These are phyloP conservation scores for Cryptococcus floricola DNA, from an alignment of 1,284 basidiomycete species.

Conservation along the genomic window DNA sequence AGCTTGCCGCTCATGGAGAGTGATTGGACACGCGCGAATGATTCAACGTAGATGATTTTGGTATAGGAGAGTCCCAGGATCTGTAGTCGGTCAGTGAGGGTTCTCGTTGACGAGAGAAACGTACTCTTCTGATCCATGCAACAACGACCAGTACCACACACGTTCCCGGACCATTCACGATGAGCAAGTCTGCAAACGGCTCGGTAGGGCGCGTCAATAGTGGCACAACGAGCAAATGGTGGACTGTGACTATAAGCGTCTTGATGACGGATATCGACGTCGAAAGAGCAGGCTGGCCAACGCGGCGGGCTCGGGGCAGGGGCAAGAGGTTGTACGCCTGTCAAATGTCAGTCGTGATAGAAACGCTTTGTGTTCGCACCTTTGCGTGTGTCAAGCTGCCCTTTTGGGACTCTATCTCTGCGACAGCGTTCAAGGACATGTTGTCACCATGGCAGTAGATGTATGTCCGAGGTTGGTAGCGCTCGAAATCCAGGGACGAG, in stretches of 20 bases:
- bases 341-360: not conserved
- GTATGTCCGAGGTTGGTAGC: constrained; percentile 76
- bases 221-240: constrained; percentile 58
- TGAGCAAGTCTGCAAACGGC: constrained; percentile 68
- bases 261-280: constrained; percentile 61
- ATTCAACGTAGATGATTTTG: constrained; percentile 83
- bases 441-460: constrained; percentile 76
- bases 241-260: constrained; percentile 61
- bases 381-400: not conserved
- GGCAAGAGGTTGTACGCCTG: constrained; percentile 53
- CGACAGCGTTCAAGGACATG: constrained; percentile 50
- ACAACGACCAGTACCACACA: constrained; percentile 76
- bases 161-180: constrained; percentile 95
- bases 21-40: constrained; percentile 80
- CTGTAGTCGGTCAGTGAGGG: constrained; percentile 50
- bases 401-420: constrained; percentile 59
- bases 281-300: constrained; percentile 71
- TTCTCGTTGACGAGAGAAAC: constrained; percentile 51
- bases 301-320: constrained; percentile 77
- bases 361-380: not conserved
- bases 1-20: constrained; percentile 83
- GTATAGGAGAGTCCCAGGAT: constrained; percentile 71
- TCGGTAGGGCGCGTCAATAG: constrained; percentile 36
- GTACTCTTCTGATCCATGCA: constrained; percentile 69
- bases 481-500: constrained; percentile 68